A percentile compares a stretch with the other conserved stretches of the same genome.
Evolutionary conservation across 805 yeast species (phyloP).

Genomic region (Pichia nakasei): DNA sequence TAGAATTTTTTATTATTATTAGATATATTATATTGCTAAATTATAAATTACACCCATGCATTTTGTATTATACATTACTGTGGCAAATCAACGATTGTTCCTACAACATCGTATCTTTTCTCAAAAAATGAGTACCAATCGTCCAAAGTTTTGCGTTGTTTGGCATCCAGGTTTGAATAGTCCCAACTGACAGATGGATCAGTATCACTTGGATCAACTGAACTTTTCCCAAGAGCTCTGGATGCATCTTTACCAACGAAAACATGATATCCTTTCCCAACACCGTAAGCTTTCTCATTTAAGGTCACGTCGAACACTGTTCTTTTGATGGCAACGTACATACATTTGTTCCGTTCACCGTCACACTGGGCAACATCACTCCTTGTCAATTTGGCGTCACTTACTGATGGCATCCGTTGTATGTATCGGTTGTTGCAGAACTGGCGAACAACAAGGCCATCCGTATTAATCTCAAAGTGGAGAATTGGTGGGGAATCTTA

Average conservation of each 20-base stretch:
- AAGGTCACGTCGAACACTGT: conserved; percentile 68
- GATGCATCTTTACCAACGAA: conserved; percentile 74
- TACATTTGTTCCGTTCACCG: conserved; percentile 23
- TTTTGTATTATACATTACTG: not conserved
- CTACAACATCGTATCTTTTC: conserved; percentile 42
- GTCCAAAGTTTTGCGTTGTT: conserved; percentile 51
- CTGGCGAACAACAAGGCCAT: too few relatives aligned
- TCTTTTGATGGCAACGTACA: conserved; percentile 73
- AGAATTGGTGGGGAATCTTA: too few relatives aligned
- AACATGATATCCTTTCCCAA: conserved; percentile 62
- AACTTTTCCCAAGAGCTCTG: conserved; percentile 65
- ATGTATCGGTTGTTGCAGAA: too few relatives aligned
- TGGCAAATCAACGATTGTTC: conserved; percentile 21
- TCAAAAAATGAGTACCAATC: conserved; percentile 68
- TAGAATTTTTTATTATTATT: not conserved
- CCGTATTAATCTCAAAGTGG: too few relatives aligned
- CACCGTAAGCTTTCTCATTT: conserved; percentile 64
- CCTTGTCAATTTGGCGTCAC: conserved; percentile 38
- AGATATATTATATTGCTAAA: not conserved
- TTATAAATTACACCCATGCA: too few relatives aligned
- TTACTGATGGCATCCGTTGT: conserved; percentile 29
- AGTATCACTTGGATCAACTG: conserved; percentile 46
- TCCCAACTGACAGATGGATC: conserved; percentile 36
- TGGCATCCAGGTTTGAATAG: conserved; percentile 43
- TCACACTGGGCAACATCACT: conserved; percentile 25